Evolutionary conservation across 768 basidiomycete genomes (phyloP), one percentile per base, ranked within the genome.

Genomic region (Cyclocybe cylindracea): DNA sequence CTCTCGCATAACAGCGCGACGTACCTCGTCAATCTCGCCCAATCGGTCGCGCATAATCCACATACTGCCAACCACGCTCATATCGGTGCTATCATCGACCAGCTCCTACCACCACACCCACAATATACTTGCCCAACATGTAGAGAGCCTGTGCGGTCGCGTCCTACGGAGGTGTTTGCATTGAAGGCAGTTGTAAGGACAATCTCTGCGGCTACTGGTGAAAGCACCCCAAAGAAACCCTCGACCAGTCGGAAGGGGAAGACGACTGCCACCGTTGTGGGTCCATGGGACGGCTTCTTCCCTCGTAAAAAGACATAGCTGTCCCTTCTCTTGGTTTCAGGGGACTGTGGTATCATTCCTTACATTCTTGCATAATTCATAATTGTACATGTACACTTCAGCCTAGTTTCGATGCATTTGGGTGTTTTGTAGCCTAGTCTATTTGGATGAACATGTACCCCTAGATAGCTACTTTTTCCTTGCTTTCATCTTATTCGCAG

Each of bases 61-160:
- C 59, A 63, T 13, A 45, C 64, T 3, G 56, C 57, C 29, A 63
- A 60, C 18, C 63, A 65, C 43, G 62, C 71, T 40, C 56, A 69
- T 13, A 41, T 68, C 36, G 57, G 57, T 54, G 64, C 56, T 54
- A 59, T 68, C 45, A 49, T 68, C 24, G 56, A 58, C 5, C 65
- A 63, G 34, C 29, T 59, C 32, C 59, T 66, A 33, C 72, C 66
- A 18, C 70, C 69, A 5, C 66, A 73, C 34, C 86, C 85, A 0
- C 62, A 75, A 31, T 89, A 85, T 57, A 82, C 82, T 1, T 91
- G 88, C 49, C 88, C 88, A 3, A 80, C 79, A 4, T 91, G 88
- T 58, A 75, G 88, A 46, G 70, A 75, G 41, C 58, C 64, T 10
- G 78, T 85, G 9, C 62, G 67, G 31, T 71, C 61, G 10, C 75